Conservation (phyloP, 2,329 filamentous ascomycete species). For the Fusarium algeriense region DNA sequence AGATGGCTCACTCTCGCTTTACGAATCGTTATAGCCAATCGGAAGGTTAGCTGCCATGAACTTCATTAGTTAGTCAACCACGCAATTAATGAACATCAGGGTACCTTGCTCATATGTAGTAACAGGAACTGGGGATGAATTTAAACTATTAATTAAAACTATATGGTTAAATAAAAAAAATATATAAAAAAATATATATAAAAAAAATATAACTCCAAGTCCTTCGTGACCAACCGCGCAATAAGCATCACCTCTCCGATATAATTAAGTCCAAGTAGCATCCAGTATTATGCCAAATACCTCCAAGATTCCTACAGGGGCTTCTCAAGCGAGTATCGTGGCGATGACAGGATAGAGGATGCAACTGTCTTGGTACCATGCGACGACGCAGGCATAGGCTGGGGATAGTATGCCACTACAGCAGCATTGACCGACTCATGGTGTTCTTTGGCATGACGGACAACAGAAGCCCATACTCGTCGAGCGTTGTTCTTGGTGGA, state of each 20-base stretch:
- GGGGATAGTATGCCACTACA: not conserved
- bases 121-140: too few species aligned
- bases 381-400: not conserved
- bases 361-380: not conserved
- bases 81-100: too few species aligned
- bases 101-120: too few species aligned
- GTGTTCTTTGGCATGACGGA: not conserved
- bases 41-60: too few species aligned
- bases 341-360: not conserved
- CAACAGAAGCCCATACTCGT: not conserved
- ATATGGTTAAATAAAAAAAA: too few species aligned
- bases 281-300: not conserved
- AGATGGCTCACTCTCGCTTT: too few species aligned
- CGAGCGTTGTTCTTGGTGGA: not conserved
- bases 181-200: too few species aligned
- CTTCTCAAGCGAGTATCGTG: not conserved
- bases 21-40: too few species aligned
- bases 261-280: too few species aligned
- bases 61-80: too few species aligned
- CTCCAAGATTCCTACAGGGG: not conserved
- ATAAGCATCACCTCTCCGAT: not conserved
- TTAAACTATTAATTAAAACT: too few species aligned
- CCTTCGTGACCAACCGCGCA: accelerated
- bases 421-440: not conserved
- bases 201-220: not conserved